Evolutionary conservation across 805 yeast species (phyloP).

Genomic region (Cyberlindnera mississippiensis): DNA sequence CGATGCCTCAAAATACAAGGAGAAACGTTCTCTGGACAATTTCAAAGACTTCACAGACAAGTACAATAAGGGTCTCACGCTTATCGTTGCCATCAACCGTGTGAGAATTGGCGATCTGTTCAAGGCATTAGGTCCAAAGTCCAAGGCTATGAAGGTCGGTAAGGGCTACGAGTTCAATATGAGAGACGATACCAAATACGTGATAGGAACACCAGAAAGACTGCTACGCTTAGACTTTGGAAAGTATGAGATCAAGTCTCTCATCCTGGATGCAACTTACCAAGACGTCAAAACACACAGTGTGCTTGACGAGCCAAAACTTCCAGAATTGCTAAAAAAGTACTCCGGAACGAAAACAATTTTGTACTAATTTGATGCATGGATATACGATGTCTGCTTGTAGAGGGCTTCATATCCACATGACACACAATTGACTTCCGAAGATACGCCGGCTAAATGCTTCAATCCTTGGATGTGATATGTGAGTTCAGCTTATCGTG

Average conservation of each 20-base stretch:
- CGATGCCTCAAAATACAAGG: conserved; percentile 56
- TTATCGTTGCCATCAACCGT: conserved; percentile 69
- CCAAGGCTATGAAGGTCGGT: conserved; percentile 26
- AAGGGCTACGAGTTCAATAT: conserved; percentile 26
- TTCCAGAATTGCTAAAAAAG: conserved; percentile 22
- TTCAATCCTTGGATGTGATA: no score
- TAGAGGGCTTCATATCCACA: no score
- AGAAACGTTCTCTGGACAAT: conserved; percentile 51
- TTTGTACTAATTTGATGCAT: conserved; percentile 14
- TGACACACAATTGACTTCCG: no score
- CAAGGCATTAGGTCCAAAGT: conserved; percentile 45
- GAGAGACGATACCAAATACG: conserved; percentile 26
- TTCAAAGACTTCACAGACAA: conserved; percentile 50
- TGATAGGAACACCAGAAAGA: conserved; percentile 28
- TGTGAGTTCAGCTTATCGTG: no score
- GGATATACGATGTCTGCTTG: no score
- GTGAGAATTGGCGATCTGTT: conserved; percentile 83
- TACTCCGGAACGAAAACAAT: conserved; percentile 26
- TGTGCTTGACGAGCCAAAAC: conserved; percentile 25
- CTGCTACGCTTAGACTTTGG: conserved; percentile 18
- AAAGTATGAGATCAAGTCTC: conserved; percentile 22
- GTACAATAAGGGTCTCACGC: conserved; percentile 43
- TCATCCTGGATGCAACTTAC: conserved; percentile 26
- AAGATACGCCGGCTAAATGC: no score
- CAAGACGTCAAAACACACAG: conserved; percentile 27